These are phyloP conservation scores for Globisporangium nodosum DNA, from an alignment of 352 stramenopile genomes.

Conservation along the genomic window DNA sequence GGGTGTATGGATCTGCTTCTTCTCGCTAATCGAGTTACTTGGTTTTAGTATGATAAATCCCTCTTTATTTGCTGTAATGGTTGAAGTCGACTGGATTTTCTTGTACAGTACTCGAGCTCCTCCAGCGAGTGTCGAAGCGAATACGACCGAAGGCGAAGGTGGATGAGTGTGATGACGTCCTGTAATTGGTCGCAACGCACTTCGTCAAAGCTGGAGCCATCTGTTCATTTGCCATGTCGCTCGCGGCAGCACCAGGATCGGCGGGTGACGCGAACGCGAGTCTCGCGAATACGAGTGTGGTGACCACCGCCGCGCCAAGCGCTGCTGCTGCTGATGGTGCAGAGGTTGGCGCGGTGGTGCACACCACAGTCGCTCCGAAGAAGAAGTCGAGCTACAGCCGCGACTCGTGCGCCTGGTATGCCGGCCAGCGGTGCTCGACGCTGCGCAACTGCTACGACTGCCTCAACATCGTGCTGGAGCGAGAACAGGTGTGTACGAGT, in stretches of 20 bases:
- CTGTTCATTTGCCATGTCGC: neutral
- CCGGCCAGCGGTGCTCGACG: conserved; percentile 8
- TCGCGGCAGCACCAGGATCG: neutral
- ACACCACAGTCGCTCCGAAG: conserved; percentile 10
- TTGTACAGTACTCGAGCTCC: neutral
- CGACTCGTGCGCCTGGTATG: conserved; percentile 15
- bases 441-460: conserved; percentile 17
- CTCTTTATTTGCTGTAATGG: neutral
- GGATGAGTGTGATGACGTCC: neutral
- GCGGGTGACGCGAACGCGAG: neutral
- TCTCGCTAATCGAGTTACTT: too few relatives aligned
- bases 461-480: conserved; percentile 9
- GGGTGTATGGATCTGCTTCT: too few relatives aligned
- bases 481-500: neutral
- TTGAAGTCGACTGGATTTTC: neutral
- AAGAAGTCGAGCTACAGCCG: conserved; percentile 1
- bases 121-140: neutral
- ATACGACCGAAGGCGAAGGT: neutral
- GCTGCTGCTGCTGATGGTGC: too few relatives aligned
- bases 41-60: neutral
- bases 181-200: neutral
- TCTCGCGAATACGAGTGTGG: neutral
- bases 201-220: neutral
- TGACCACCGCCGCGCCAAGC: neutral
- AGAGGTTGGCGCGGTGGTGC: too few relatives aligned